These are phyloP conservation scores for Penicillium paxilli DNA, from an alignment of 495 filamentous ascomycete species.

Conservation along the genomic window DNA sequence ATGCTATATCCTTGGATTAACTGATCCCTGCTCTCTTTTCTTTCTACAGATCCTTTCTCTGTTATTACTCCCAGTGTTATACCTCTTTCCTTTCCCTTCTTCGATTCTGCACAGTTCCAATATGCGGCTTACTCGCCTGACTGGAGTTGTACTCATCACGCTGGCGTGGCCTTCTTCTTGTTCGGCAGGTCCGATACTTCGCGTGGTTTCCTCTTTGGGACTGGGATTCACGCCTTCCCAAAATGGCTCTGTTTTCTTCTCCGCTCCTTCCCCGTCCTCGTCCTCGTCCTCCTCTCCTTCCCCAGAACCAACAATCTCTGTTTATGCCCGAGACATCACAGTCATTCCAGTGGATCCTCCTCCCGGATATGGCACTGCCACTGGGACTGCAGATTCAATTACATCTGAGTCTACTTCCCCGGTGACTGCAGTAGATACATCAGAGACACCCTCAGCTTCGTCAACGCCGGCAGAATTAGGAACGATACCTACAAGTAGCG, in stretches of 20 bases:
- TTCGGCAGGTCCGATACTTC: constrained; percentile 42
- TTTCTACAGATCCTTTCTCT: too few species aligned
- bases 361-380: not conserved
- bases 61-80: not conserved
- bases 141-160: constrained; percentile 18
- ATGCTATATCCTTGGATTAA: too few species aligned
- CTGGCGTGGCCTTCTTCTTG: constrained; percentile 27
- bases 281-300: not conserved
- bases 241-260: not conserved
- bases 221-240: not conserved
- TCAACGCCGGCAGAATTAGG: not conserved
- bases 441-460: not conserved
- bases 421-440: not conserved
- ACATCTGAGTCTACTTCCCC: not conserved
- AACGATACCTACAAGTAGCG: too few species aligned
- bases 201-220: constrained; percentile 6
- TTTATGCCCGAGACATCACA: not conserved
- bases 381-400: not conserved
- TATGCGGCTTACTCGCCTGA: constrained; percentile 25
- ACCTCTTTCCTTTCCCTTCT: not conserved
- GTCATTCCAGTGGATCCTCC: not conserved
- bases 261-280: not conserved
- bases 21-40: too few species aligned
- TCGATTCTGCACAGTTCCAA: not conserved
- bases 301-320: not conserved